Conservation (phyloP, 1,139 yeast species). For the Pichia sp. region DNA sequence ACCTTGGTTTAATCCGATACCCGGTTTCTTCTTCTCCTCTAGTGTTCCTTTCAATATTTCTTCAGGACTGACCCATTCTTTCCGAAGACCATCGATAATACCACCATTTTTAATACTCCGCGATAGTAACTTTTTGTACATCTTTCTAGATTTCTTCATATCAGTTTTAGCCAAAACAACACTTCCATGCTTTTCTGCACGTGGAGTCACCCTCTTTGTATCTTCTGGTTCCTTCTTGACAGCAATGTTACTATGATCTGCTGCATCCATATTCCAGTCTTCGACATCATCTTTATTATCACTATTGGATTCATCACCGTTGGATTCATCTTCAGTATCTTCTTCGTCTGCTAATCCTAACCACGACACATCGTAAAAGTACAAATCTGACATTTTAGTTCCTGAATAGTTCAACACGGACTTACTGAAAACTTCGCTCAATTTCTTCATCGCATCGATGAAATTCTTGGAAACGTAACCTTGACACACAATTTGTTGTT, state of each 20-base stretch:
- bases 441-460: conserved; percentile 35
- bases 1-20: not conserved
- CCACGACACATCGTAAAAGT: conserved; percentile 74
- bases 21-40: conserved; percentile 20
- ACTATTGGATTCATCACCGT: not conserved
- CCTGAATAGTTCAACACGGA: conserved; percentile 37
- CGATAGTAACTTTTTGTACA: conserved; percentile 23
- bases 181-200: not conserved
- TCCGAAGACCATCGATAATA: conserved; percentile 29
- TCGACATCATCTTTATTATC: too few species aligned
- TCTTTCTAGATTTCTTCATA: conserved; percentile 18
- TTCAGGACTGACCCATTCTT: conserved; percentile 28
- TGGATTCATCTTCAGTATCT: conserved; percentile 1
- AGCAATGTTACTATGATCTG: too few species aligned
- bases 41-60: conserved; percentile 21
- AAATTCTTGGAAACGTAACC: conserved; percentile 56
- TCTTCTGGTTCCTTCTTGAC: not conserved
- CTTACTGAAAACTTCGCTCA: conserved; percentile 38
- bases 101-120: conserved; percentile 26
- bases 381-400: conserved; percentile 48
- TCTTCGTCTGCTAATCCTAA: conserved; percentile 39
- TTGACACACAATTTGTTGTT: conserved; percentile 65
- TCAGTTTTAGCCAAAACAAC: conserved; percentile 15
- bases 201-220: not conserved
- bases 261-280: not conserved